phyloP scores from a whole-genome alignment of 179 eudicot genomes.

The Silene coronaria region DNA sequence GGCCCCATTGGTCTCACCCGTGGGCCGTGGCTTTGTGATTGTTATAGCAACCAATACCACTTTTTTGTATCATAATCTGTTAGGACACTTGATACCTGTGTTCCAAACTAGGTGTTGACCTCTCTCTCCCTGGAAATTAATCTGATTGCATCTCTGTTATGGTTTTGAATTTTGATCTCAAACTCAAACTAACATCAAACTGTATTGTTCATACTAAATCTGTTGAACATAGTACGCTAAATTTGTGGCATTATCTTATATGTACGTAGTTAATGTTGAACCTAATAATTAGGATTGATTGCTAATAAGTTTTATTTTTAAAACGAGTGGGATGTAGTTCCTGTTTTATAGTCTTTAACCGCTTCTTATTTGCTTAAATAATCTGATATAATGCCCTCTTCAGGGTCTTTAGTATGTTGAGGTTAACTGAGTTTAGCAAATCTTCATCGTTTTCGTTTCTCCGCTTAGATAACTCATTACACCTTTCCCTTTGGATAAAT shows the following conservation, averaged over 20 bases:
- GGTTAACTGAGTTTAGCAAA: constrained; percentile 1
- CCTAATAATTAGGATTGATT: not conserved
- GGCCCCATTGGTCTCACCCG: not conserved
- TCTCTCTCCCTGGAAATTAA: not conserved
- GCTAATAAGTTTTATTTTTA: too few relatives aligned
- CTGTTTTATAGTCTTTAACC: not conserved
- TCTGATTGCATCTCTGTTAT: not conserved
- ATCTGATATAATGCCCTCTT: not conserved
- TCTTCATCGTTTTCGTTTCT: not conserved
- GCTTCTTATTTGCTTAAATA: not conserved
- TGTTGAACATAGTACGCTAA: not conserved
- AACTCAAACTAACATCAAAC: not conserved
- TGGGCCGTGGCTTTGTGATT: not conserved
- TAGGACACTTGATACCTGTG: not conserved
- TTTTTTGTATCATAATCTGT: not conserved
- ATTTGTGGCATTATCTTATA: not conserved
- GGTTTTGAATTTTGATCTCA: not conserved
- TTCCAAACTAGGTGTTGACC: not conserved
- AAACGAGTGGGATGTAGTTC: not conserved
- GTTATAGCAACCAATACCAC: not conserved
- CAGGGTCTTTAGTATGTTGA: not conserved
- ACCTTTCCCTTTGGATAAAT: not conserved
- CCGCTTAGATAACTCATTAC: not conserved
- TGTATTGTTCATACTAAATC: not conserved
- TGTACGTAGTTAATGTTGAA: not conserved